Evolutionary conservation across 768 basidiomycete species (phyloP).

Genomic region (Pisolithus tinctorius): DNA sequence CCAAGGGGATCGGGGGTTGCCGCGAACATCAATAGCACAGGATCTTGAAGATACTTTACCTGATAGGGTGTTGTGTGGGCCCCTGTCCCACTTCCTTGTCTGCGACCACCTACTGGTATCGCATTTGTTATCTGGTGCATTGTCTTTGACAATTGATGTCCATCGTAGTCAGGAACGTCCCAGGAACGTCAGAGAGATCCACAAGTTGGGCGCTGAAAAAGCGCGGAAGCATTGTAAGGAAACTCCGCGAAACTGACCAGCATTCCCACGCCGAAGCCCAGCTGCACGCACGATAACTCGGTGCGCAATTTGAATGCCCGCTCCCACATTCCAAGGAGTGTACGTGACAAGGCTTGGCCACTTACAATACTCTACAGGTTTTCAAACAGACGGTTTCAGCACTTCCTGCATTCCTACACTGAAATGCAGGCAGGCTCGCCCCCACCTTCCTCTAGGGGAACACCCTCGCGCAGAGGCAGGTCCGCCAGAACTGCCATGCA

Average conservation of each 20-base stretch:
- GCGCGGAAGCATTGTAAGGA: slow-evolving; percentile 28
- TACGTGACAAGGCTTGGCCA: slow-evolving; percentile 12
- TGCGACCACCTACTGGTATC: too few species aligned
- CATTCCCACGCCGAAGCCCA: slow-evolving; percentile 27
- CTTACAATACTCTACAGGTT: slow-evolving; percentile 10
- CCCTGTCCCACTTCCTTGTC: background rate
- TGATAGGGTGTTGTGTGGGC: background rate
- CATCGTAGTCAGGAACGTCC: slow-evolving; percentile 8
- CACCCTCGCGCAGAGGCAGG: slow-evolving; percentile 57
- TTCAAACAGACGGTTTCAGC: background rate
- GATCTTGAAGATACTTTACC: background rate
- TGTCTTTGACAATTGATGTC: too few species aligned
- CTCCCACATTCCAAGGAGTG: slow-evolving; percentile 31
- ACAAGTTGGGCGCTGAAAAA: slow-evolving; percentile 23
- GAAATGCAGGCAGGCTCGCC: slow-evolving; percentile 41
- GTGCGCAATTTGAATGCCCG: slow-evolving; percentile 35
- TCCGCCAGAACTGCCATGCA: slow-evolving; percentile 50
- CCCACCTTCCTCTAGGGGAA: slow-evolving; percentile 46
- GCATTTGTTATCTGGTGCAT: too few species aligned
- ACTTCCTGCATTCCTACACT: slow-evolving; percentile 2
- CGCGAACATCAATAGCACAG: slow-evolving; percentile 1
- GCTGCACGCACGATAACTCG: slow-evolving; percentile 31
- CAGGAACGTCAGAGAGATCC: background rate
- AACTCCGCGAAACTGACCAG: slow-evolving; percentile 28
- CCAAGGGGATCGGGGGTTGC: slow-evolving; percentile 6